phyloP scores from a whole-genome alignment of 2,329 filamentous ascomycete species.

The Fragosphaeria purpurea region DNA sequence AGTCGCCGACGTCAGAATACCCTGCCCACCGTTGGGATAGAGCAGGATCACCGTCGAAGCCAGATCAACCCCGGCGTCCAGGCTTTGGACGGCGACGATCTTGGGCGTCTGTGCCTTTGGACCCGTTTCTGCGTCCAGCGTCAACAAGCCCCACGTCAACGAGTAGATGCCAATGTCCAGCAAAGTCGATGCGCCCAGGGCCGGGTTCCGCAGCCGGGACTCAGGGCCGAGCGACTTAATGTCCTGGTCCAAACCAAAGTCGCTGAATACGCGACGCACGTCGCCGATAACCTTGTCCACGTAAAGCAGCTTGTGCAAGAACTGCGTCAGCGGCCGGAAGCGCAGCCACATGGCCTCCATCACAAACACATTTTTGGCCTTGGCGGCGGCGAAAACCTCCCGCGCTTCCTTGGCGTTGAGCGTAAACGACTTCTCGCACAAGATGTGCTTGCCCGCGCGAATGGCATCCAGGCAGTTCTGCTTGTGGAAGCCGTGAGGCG shows the following conservation, averaged over 20 bases:
- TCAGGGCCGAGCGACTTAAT: conserved; percentile 20
- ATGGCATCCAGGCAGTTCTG: conserved; percentile 34
- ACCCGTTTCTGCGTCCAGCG: conserved; percentile 17
- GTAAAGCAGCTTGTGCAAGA: conserved; percentile 26
- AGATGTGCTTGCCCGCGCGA: conserved; percentile 29
- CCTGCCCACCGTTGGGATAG: conserved; percentile 26
- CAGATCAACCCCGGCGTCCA: conserved; percentile 24
- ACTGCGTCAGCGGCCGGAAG: conserved; percentile 28
- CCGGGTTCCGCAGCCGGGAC: conserved; percentile 26
- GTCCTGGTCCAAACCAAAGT: conserved; percentile 28
- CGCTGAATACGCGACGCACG: conserved; percentile 27
- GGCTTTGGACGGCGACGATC: conserved; percentile 26
- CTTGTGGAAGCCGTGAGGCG: conserved; percentile 34
- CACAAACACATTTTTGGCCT: conserved; percentile 29
- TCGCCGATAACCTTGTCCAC: conserved; percentile 29
- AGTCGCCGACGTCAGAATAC: conserved; percentile 30
- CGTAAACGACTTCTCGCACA: conserved; percentile 37
- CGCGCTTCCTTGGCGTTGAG: conserved; percentile 29
- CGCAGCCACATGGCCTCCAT: conserved; percentile 38
- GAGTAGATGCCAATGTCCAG: conserved; percentile 36
- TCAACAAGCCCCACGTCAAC: conserved; percentile 29
- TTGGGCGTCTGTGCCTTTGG: conserved; percentile 17
- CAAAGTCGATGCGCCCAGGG: conserved; percentile 31
- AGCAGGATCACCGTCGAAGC: conserved; percentile 27
- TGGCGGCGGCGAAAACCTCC: conserved; percentile 29